Evolutionary conservation across 1,284 basidiomycete species (phyloP).

Genomic region (Cryptococcus deneoformans): DNA sequence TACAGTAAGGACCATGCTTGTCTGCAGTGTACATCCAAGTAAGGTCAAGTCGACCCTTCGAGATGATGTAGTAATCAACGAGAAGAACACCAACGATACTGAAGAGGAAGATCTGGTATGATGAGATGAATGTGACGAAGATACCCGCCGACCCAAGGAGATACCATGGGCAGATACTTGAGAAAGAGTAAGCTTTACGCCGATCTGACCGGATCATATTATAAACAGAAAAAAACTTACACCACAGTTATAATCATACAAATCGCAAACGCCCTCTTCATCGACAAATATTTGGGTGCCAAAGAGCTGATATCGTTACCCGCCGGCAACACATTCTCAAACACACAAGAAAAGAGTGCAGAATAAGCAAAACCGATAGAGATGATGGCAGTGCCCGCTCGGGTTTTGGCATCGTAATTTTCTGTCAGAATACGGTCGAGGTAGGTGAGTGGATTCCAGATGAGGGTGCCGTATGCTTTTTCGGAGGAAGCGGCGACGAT

Average conservation of each 20-base stretch:
- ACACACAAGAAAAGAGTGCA: constrained; percentile 30
- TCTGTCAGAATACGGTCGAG: constrained; percentile 66
- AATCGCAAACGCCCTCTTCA: constrained; percentile 73
- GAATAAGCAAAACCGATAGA: constrained; percentile 50
- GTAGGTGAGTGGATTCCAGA: constrained; percentile 74
- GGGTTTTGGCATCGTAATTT: constrained; percentile 61
- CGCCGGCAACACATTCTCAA: constrained; percentile 32
- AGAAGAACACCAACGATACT: constrained; percentile 75
- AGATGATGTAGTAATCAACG: constrained; percentile 75
- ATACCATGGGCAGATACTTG: constrained; percentile 54
- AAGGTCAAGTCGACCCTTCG: constrained; percentile 66
- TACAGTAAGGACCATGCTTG: constrained; percentile 41
- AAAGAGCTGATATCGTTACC: constrained; percentile 28
- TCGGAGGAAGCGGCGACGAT: constrained; percentile 72
- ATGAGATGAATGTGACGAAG: constrained; percentile 50
- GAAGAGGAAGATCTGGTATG: constrained; percentile 67
- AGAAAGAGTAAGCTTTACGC: no score
- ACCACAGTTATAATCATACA: constrained; percentile 47
- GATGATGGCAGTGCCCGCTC: constrained; percentile 70
- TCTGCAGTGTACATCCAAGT: constrained; percentile 63
- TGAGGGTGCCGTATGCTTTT: constrained; percentile 66
- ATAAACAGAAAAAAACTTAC: constrained; percentile 4
- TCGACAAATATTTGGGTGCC: constrained; percentile 73
- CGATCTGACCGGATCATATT: no score
- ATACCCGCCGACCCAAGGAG: constrained; percentile 63